phyloP scores from a whole-genome alignment of 768 basidiomycete species.

The Chlorophyllum brunneum region DNA sequence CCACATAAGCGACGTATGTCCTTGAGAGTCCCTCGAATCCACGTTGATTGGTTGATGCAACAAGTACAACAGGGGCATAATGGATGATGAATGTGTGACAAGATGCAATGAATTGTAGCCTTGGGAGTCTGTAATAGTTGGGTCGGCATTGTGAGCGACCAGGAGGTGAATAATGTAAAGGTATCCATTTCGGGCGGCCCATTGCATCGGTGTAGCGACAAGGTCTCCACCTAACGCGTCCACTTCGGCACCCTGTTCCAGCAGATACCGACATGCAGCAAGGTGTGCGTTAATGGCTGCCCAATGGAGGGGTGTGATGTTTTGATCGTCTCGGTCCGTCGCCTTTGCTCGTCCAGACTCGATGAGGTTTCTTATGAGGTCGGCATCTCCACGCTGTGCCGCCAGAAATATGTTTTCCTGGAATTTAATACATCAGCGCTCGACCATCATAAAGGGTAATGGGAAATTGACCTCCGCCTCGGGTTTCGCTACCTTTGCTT shows the following conservation, averaged over 20 bases:
- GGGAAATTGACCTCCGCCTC: constrained; percentile 32
- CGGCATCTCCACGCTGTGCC: constrained; percentile 83
- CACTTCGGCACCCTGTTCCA: constrained; percentile 92
- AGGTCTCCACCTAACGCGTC: constrained; percentile 95
- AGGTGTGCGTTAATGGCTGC: constrained; percentile 96
- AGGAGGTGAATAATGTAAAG: constrained; percentile 94
- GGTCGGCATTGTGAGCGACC: constrained; percentile 87
- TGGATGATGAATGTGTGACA: constrained; percentile 89
- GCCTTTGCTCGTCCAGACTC: constrained; percentile 67
- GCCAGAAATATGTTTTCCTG: constrained; percentile 76
- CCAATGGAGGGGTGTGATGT: constrained; percentile 97
- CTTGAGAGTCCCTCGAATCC: constrained; percentile 86
- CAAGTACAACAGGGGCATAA: constrained; percentile 91
- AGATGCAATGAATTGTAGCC: constrained; percentile 96
- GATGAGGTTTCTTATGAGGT: constrained; percentile 58
- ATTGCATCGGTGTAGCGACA: constrained; percentile 92
- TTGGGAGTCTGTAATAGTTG: constrained; percentile 86
- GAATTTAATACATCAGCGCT: constrained; percentile 7
- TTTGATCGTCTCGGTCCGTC: constrained; percentile 82
- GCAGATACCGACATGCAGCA: constrained; percentile 78
- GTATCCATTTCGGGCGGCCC: constrained; percentile 97
- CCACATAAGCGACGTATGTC: constrained; percentile 98
- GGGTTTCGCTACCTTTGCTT: constrained; percentile 29
- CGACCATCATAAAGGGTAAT: neutral
- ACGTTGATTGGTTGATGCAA: constrained; percentile 92